phyloP scores from a whole-genome alignment of 768 basidiomycete species.

The Naganishia kalamii region DNA sequence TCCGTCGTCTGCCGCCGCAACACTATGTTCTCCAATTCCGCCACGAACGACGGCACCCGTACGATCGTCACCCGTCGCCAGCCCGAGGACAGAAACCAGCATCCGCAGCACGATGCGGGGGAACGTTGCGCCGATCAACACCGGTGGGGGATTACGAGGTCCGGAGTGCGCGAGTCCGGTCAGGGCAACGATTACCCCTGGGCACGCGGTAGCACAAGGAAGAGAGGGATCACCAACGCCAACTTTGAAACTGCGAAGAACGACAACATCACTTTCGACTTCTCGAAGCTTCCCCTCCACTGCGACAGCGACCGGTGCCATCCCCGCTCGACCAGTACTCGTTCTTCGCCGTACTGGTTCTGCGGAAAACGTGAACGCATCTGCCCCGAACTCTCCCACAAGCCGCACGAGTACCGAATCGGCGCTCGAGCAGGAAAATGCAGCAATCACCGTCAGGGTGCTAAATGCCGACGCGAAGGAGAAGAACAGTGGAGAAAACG shows the following conservation, averaged over 20 bases:
- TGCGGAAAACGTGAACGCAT: not conserved
- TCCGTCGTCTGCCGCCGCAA: no score
- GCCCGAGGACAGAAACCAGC: not conserved
- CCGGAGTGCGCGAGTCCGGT: not conserved
- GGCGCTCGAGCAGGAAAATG: not conserved
- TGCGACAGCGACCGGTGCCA: not conserved
- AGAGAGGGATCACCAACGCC: not conserved
- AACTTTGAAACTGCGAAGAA: not conserved
- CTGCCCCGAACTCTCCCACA: not conserved
- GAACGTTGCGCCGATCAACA: not conserved
- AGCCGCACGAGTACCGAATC: not conserved
- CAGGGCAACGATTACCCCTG: not conserved
- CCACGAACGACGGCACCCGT: not conserved
- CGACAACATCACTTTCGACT: not conserved
- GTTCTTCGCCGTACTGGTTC: not conserved
- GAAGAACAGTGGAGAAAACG: not conserved
- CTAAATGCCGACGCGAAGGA: not conserved
- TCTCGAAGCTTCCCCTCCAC: not conserved
- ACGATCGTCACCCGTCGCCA: not conserved
- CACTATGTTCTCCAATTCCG: no score
- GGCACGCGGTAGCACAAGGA: not conserved
- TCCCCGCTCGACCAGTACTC: not conserved
- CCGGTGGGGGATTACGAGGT: not conserved
- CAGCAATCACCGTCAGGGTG: not conserved
- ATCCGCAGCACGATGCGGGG: constrained; percentile 6